phyloP scores from a whole-genome alignment of 1,284 basidiomycete genomes.

The Meripilus lineatus region DNA sequence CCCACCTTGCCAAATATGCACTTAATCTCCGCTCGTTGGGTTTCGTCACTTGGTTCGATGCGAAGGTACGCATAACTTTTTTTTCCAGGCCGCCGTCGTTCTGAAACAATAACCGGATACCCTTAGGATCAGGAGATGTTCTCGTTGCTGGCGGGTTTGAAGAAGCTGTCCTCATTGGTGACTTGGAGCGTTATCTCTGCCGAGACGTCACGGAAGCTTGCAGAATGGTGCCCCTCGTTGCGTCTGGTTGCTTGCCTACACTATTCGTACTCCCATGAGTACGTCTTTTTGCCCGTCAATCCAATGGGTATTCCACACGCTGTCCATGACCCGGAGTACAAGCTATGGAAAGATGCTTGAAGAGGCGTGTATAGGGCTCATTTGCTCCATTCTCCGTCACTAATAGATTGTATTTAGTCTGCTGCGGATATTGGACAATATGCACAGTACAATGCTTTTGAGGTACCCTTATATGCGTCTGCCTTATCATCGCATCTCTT shows the following conservation, averaged over 20 bases:
- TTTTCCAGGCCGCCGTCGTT: neutral
- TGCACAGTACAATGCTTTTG: too few relatives aligned
- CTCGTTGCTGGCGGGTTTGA: slow-evolving; percentile 13
- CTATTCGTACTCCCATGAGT: slow-evolving; percentile 20
- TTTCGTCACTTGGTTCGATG: slow-evolving; percentile 15
- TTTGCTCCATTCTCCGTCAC: too few relatives aligned
- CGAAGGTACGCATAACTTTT: slow-evolving; percentile 7
- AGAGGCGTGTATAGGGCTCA: too few relatives aligned
- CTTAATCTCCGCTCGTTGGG: slow-evolving; percentile 17
- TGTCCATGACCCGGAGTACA: too few relatives aligned
- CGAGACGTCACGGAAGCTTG: slow-evolving; percentile 15
- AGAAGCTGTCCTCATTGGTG: slow-evolving; percentile 12
- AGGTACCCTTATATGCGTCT: too few relatives aligned
- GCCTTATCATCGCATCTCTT: too few relatives aligned
- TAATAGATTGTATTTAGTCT: too few relatives aligned
- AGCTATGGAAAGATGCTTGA: too few relatives aligned
- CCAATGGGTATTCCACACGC: slow-evolving; percentile 18
- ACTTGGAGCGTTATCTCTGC: slow-evolving; percentile 17
- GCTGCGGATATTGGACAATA: too few relatives aligned
- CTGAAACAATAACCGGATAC: neutral
- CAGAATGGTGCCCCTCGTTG: slow-evolving; percentile 15
- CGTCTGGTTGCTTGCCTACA: slow-evolving; percentile 18
- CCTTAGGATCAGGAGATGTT: slow-evolving; percentile 14
- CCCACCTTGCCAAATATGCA: slow-evolving; percentile 10
- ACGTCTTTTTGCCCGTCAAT: slow-evolving; percentile 17